These are phyloP conservation scores for Fomitopsis betulina DNA, from an alignment of 1,284 basidiomycete genomes.

Conservation along the genomic window DNA sequence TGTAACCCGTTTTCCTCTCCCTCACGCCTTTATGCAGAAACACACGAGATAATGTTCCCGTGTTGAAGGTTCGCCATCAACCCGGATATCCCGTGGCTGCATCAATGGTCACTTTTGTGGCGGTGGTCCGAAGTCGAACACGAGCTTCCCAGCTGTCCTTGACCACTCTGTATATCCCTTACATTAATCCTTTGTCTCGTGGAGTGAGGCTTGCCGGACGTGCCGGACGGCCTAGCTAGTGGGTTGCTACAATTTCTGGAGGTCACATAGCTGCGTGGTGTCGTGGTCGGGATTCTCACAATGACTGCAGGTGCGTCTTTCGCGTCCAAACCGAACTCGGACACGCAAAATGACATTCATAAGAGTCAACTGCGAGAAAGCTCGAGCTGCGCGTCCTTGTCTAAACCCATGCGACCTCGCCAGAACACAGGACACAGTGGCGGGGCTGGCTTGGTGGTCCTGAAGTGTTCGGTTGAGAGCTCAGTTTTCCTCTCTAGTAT, in stretches of 20 bases:
- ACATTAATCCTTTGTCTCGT: too few relatives aligned
- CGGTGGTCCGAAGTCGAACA: too few relatives aligned
- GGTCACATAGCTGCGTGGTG: too few relatives aligned
- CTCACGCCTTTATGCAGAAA: neutral
- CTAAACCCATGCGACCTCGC: constrained; percentile 74
- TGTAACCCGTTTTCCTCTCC: neutral
- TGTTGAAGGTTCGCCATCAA: neutral
- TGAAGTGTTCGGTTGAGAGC: neutral
- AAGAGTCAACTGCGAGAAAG: constrained; percentile 18
- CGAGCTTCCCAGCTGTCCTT: too few relatives aligned
- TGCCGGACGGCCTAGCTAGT: too few relatives aligned
- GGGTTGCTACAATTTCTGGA: too few relatives aligned
- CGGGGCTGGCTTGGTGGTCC: constrained; percentile 4
- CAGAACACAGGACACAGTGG: constrained; percentile 48
- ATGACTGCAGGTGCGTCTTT: too few relatives aligned
- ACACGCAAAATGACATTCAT: neutral
- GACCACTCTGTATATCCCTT: too few relatives aligned
- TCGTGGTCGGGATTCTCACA: too few relatives aligned
- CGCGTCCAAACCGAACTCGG: too few relatives aligned
- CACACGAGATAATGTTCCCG: neutral
- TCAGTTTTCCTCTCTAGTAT: constrained; percentile 34
- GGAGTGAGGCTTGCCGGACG: too few relatives aligned
- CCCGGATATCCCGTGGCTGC: constrained; percentile 2
- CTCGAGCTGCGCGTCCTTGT: constrained; percentile 55
- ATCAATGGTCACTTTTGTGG: too few relatives aligned